Evolutionary conservation across 1,284 basidiomycete genomes (phyloP), one percentile per base, ranked within the genome.

Genomic region (Malassezia japonica): DNA sequence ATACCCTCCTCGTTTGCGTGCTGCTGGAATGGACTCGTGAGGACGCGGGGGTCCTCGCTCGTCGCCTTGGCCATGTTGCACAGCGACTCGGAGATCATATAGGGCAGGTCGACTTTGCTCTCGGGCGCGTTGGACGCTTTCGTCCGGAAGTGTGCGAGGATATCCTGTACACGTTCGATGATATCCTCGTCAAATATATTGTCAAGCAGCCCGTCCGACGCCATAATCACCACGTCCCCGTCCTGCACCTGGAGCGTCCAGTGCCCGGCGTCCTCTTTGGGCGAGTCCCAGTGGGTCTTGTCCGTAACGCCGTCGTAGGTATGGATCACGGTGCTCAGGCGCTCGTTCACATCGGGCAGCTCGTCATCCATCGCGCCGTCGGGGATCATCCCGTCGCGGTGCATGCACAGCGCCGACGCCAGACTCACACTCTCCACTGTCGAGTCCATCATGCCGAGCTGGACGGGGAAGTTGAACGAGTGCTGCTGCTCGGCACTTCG

Each of bases 151-250:
- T 31, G 20, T 6, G 32, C 12, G 6, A 41, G 4, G 2, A 56
- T 37, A 13, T 43, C 45, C 5, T 47, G 23, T 10, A 95, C 84
- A 63, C 89, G 86, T 59, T 94, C 89, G 12, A 95, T 76, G 23
- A 96, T 84, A 58, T 95, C 91, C 66, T 88, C 85, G 69, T 95
- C 90, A 80, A 90, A 95, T 42, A 95, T 76, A 66, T 96, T 96
- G 74, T 96, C 91, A 65, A 85, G 84, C 43, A 95, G 77, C 1
- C 91, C 91, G 70, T 96, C 91, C 29, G 81, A 83, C 2, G 87
- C 85, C 28, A 95, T 80, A 50, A 95, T 85, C 39, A 95, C 81
- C 35, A 95, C 85, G 46, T 95, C 91, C 56, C 87, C 84, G 39
- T 81, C 81, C 63, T 82, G 80, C 4, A 95, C 88, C 18, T 83